phyloP scores from a whole-genome alignment of 2,329 filamentous ascomycete genomes.

The Cyanodermella asteris region DNA sequence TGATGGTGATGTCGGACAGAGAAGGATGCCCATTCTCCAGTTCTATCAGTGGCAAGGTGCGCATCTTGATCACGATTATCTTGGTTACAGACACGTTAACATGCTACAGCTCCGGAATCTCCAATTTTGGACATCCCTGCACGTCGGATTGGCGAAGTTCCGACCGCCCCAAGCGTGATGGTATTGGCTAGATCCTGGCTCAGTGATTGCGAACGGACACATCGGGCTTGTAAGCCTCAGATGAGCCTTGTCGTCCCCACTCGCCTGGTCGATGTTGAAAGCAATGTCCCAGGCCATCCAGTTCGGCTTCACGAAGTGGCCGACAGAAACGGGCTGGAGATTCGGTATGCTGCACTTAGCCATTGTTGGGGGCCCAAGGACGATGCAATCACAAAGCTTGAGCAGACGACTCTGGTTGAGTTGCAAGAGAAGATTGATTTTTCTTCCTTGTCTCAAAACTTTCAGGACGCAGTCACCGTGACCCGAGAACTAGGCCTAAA shows the following conservation, averaged over 20 bases:
- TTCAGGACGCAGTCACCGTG: slow-evolving; percentile 1
- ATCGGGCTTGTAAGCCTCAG: neutral
- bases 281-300: neutral
- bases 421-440: neutral
- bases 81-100: no score
- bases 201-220: neutral
- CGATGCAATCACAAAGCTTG: neutral
- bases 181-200: no score
- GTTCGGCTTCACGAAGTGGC: neutral
- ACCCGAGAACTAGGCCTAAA: neutral
- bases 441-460: neutral
- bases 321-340: neutral
- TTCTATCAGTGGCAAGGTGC: no score
- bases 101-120: no score
- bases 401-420: neutral
- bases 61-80: no score
- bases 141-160: no score
- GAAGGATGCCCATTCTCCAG: no score
- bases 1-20: no score
- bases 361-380: slow-evolving; percentile 1
- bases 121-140: no score
- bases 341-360: slow-evolving; percentile 1
- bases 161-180: no score
- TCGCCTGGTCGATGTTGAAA: neutral
- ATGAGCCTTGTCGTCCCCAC: slow-evolving; percentile 1